These are phyloP conservation scores for Pestalotiopsis sp. DNA, from an alignment of 2,329 filamentous ascomycete genomes.

Conservation along the genomic window DNA sequence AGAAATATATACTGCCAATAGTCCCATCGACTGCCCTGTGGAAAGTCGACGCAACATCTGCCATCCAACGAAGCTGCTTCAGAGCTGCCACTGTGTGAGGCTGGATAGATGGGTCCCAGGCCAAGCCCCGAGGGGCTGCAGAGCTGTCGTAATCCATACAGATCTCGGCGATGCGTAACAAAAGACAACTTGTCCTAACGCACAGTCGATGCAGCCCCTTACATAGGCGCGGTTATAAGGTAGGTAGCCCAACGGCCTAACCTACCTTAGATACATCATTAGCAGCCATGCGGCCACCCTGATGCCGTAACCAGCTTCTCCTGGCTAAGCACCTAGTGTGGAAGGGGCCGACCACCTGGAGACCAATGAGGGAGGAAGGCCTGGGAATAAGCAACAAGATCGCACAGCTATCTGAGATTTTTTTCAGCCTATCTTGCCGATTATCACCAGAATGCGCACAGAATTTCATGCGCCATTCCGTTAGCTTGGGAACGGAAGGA, in stretches of 20 bases:
- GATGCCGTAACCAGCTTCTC: slow-evolving; percentile 3
- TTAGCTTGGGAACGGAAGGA: neutral
- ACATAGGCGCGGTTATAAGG: neutral
- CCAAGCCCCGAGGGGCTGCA: neutral
- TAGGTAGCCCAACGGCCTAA: neutral
- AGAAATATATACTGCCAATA: too few species aligned
- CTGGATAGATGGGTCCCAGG: neutral
- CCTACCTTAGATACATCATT: too few species aligned
- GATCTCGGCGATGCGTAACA: neutral
- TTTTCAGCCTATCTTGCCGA: neutral
- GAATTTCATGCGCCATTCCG: neutral
- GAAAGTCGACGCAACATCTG: neutral
- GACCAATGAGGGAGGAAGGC: neutral
- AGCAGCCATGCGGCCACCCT: neutral
- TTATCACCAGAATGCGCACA: neutral
- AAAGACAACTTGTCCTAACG: neutral
- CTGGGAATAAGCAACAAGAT: neutral
- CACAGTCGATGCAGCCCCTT: neutral
- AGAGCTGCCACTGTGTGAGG: neutral
- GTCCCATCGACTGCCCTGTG: too few species aligned
- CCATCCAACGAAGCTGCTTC: neutral
- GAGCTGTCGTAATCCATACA: neutral
- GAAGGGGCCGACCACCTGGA: neutral
- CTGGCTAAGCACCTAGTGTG: neutral
- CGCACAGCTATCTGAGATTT: neutral